These are phyloP conservation scores for Yamadazyma paraphyllophila DNA, from an alignment of 805 yeast genomes.

Conservation along the genomic window DNA sequence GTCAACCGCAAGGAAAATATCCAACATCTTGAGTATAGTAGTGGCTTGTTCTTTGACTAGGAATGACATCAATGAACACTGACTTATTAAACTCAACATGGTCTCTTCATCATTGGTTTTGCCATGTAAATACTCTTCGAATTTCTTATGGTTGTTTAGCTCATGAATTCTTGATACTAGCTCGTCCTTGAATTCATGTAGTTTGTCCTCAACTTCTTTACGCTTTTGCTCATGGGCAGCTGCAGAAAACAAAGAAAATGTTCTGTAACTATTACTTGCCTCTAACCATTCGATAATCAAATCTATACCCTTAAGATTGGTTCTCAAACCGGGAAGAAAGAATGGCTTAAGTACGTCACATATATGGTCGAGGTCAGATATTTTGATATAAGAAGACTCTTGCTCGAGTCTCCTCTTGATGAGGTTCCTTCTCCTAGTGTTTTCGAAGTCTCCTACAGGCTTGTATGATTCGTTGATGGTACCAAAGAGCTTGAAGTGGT, in stretches of 20 bases:
- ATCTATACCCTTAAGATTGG: constrained; percentile 17
- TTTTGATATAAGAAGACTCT: constrained; percentile 15
- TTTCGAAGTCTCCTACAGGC: constrained; percentile 29
- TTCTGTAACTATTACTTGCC: constrained; percentile 28
- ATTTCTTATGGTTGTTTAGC: constrained; percentile 9
- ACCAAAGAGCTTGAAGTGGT: constrained; percentile 23
- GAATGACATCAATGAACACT: constrained; percentile 18
- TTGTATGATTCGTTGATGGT: constrained; percentile 27
- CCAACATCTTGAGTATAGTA: constrained; percentile 6
- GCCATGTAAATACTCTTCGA: constrained; percentile 11
- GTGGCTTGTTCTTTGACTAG: constrained; percentile 7
- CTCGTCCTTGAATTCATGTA: constrained; percentile 13
- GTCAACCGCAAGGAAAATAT: constrained; percentile 10
- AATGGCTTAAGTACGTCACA: constrained; percentile 19
- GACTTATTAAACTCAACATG: constrained; percentile 25
- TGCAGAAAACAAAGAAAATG: constrained; percentile 15
- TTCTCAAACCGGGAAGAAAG: constrained; percentile 17
- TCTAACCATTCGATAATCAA: constrained; percentile 23
- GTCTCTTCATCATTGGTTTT: constrained; percentile 22
- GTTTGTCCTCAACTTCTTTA: constrained; percentile 13
- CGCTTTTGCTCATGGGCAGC: constrained; percentile 15
- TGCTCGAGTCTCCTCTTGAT: constrained; percentile 18
- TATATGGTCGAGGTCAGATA: constrained; percentile 25
- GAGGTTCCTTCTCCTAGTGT: constrained; percentile 17
- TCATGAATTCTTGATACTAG: constrained; percentile 10